phyloP scores from a whole-genome alignment of 345 rosid species.

The Punica granatum region DNA sequence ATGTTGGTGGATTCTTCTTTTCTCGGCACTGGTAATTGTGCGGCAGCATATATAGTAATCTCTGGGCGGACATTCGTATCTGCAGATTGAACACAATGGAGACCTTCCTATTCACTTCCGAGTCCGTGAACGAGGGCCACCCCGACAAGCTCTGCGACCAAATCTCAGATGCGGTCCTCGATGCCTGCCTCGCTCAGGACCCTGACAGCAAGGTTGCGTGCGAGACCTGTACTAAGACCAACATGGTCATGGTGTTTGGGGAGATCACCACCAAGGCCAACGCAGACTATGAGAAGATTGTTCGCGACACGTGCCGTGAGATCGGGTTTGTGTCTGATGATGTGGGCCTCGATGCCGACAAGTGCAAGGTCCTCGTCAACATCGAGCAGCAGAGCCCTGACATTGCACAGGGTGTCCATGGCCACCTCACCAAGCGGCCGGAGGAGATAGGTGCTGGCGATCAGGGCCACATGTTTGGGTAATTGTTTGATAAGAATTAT shows the following conservation, averaged over 20 bases:
- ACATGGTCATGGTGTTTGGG: constrained; percentile 27
- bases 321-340: constrained; percentile 15
- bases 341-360: constrained; percentile 18
- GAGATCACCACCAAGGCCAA: constrained; percentile 17
- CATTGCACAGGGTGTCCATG: constrained; percentile 16
- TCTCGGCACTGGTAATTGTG: too few species aligned
- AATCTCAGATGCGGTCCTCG: constrained; percentile 43
- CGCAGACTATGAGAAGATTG: constrained; percentile 14
- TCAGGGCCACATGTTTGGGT: constrained; percentile 16
- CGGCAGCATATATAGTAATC: not conserved
- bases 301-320: constrained; percentile 13
- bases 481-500: too few species aligned
- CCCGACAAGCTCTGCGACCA: constrained; percentile 46
- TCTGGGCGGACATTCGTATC: not conserved
- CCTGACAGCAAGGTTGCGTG: constrained; percentile 46
- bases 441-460: constrained; percentile 18
- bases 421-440: constrained; percentile 16
- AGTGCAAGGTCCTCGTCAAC: constrained; percentile 14
- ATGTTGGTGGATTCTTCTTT: too few species aligned
- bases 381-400: constrained; percentile 18
- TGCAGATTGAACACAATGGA: constrained; percentile 22
- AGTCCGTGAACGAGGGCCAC: constrained; percentile 50
- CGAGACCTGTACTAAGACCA: constrained; percentile 42
- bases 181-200: constrained; percentile 41
- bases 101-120: constrained; percentile 42